Conservation (phyloP, 179 eudicot species). For the Silene noctiflora region DNA sequence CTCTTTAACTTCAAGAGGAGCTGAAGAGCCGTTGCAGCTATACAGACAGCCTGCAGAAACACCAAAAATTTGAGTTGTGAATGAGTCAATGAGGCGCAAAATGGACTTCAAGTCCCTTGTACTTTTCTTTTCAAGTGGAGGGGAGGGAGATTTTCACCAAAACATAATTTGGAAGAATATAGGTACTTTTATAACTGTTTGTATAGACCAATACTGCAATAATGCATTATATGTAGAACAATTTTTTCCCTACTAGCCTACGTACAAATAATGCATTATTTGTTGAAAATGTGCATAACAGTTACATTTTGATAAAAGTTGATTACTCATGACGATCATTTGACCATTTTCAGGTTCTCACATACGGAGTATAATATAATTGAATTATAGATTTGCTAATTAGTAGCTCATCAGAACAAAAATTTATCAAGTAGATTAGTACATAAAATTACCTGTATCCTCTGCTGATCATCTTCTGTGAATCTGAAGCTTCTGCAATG, state of each 20-base stretch:
- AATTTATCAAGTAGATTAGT: not conserved
- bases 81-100: slow-evolving; percentile 9
- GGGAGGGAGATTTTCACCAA: not conserved
- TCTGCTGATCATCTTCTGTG: slow-evolving; percentile 55
- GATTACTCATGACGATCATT: not conserved
- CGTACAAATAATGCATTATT: not conserved
- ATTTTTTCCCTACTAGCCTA: not conserved
- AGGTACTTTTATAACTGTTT: not conserved
- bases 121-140: not conserved
- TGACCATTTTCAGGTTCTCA: not conserved
- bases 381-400: not conserved
- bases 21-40: slow-evolving; percentile 79
- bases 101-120: not conserved
- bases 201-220: too few relatives aligned
- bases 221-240: not conserved
- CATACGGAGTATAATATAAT: not conserved
- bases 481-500: slow-evolving; percentile 32
- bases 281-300: not conserved
- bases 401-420: not conserved
- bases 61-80: slow-evolving; percentile 8
- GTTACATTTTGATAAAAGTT: not conserved
- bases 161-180: not conserved
- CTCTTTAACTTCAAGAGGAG: slow-evolving; percentile 87
- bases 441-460: slow-evolving; percentile 55
- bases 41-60: slow-evolving; percentile 64